A percentile compares a stretch with the other conserved stretches of the same genome.
These are phyloP conservation scores for Trichoderma pleuroti DNA, from an alignment of 2,329 filamentous ascomycete genomes.

Conservation along the genomic window DNA sequence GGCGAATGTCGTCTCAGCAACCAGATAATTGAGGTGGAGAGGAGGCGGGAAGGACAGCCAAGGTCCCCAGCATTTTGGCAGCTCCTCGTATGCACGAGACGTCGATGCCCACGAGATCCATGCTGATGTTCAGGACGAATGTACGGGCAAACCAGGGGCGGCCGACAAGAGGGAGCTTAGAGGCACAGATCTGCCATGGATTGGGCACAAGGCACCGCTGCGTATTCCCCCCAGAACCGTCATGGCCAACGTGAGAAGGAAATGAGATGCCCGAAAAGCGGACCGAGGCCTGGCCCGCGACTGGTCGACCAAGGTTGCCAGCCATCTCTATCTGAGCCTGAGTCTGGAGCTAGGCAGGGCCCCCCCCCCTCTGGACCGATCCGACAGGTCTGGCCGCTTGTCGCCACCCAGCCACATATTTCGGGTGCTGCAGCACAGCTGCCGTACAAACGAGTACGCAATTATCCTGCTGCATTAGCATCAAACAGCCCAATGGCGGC, in stretches of 20 bases:
- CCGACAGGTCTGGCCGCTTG: not conserved
- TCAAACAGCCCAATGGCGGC: conserved; percentile 30
- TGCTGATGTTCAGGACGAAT: conserved; percentile 2
- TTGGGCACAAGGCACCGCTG: not conserved
- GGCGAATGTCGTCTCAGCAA: conserved; percentile 4
- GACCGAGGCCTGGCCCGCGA: conserved; percentile 16
- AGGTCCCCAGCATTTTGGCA: conserved; percentile 1
- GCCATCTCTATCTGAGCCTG: conserved; percentile 9
- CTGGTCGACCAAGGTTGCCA: not conserved
- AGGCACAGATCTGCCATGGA: conserved; percentile 15
- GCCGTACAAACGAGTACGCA: not conserved
- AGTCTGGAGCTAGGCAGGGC: not conserved
- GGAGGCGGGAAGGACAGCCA: not conserved
- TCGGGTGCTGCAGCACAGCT: conserved; percentile 4
- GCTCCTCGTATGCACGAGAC: conserved; percentile 6
- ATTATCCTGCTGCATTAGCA: conserved; percentile 23
- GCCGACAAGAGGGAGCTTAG: conserved; percentile 7
- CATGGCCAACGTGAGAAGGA: conserved; percentile 8
- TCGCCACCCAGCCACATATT: conserved; percentile 14
- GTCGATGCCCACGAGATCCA: conserved; percentile 10
- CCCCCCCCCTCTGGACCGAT: not conserved
- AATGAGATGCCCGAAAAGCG: conserved; percentile 16
- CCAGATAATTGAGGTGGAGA: conserved; percentile 14
- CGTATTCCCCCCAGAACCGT: conserved; percentile 1
- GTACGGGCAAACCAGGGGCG: conserved; percentile 2